Percentiles rank a stretch among this genome's conserved stretches.
These are phyloP conservation scores for Balakata baccata DNA, from an alignment of 345 rosid genomes.

Conservation along the genomic window DNA sequence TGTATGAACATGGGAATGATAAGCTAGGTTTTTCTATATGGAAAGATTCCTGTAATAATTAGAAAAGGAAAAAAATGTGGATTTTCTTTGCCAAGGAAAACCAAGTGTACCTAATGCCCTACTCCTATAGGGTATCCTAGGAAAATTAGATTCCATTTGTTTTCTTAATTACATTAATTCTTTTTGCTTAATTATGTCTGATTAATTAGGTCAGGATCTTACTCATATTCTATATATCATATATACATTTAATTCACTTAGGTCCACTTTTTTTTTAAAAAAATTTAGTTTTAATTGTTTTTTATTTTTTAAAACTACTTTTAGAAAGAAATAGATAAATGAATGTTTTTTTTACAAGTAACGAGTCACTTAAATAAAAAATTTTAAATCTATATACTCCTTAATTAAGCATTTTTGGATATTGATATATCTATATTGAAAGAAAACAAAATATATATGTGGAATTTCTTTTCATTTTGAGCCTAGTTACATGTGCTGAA, in stretches of 20 bases:
- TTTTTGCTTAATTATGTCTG: not conserved
- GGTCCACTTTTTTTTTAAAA: no score
- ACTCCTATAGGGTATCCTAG: slow-evolving; percentile 13
- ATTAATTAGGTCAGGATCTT: not conserved
- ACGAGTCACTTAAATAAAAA: no score
- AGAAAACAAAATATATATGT: no score
- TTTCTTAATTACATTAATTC: not conserved
- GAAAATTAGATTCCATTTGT: slow-evolving; percentile 7
- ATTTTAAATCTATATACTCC: no score
- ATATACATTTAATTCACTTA: not conserved
- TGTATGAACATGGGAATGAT: not conserved
- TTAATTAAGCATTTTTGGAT: no score
- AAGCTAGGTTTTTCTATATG: not conserved
- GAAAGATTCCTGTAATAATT: slow-evolving; percentile 8
- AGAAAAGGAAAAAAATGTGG: not conserved
- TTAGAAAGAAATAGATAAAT: no score
- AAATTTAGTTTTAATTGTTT: no score
- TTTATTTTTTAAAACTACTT: no score
- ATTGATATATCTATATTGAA: no score
- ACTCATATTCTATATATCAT: not conserved
- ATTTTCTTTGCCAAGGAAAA: slow-evolving; percentile 1
- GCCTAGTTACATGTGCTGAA: not conserved
- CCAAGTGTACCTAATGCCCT: slow-evolving; percentile 1
- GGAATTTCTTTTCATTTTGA: no score
- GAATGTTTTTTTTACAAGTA: no score